phyloP scores from a whole-genome alignment of 1,139 yeast genomes.

The Petasospora fabianii region DNA sequence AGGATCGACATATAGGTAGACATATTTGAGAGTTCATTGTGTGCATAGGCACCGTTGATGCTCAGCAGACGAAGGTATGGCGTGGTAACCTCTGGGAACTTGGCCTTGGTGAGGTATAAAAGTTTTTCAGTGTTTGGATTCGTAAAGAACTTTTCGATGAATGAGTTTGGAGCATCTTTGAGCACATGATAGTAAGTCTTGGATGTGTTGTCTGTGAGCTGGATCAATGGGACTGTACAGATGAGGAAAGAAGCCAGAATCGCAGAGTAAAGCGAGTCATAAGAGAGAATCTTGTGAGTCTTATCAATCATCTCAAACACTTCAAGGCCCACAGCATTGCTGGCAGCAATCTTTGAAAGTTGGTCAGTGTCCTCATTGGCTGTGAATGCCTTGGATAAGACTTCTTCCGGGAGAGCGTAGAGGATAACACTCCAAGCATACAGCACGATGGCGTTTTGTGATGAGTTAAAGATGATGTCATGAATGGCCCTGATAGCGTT shows the following conservation, averaged over 20 bases:
- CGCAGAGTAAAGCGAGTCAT: slow-evolving; percentile 53
- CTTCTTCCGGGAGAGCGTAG: slow-evolving; percentile 34
- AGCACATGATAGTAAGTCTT: slow-evolving; percentile 49
- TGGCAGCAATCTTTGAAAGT: slow-evolving; percentile 34
- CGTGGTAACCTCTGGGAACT: slow-evolving; percentile 65
- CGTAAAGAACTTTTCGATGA: slow-evolving; percentile 56
- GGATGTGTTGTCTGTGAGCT: slow-evolving; percentile 54
- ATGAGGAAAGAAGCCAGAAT: slow-evolving; percentile 57
- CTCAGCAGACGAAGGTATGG: slow-evolving; percentile 63
- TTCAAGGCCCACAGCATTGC: slow-evolving; percentile 43
- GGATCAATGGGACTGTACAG: slow-evolving; percentile 59
- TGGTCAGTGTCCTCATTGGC: slow-evolving; percentile 26
- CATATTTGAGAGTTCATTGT: slow-evolving; percentile 55
- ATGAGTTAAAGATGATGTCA: slow-evolving; percentile 32
- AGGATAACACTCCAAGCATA: slow-evolving; percentile 73
- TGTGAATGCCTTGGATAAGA: slow-evolving; percentile 24
- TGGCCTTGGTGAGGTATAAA: slow-evolving; percentile 61
- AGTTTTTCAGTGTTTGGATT: slow-evolving; percentile 51
- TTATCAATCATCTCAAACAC: slow-evolving; percentile 44
- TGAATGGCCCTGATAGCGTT: slow-evolving; percentile 41
- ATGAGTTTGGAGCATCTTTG: slow-evolving; percentile 49
- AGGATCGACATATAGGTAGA: slow-evolving; percentile 53
- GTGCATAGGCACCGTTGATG: slow-evolving; percentile 64
- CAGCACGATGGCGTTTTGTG: slow-evolving; percentile 46
- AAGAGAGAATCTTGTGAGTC: slow-evolving; percentile 43